Evolutionary conservation across 345 rosid genomes (phyloP).

Genomic region (Salix suchowensis): DNA sequence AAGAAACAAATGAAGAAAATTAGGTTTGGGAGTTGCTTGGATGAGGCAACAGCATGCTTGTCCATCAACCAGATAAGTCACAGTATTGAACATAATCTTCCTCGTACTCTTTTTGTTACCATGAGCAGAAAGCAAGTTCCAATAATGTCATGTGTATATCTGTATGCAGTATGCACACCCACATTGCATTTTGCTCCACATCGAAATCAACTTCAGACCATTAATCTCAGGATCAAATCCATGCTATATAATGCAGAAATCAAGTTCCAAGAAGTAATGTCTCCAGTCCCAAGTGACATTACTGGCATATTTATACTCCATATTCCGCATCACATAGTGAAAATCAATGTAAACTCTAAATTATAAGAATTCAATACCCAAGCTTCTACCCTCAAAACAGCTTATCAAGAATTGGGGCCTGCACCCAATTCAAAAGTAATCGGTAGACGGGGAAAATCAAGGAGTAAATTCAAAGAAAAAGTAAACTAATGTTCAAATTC

Average conservation of each 20-base stretch:
- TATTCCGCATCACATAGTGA: not conserved
- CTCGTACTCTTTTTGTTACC: not conserved
- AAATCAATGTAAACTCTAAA: not conserved
- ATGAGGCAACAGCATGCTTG: not conserved
- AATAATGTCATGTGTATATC: not conserved
- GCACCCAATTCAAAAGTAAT: not conserved
- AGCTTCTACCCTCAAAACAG: not conserved
- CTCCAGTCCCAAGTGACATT: not conserved
- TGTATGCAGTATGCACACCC: not conserved
- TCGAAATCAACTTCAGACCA: not conserved
- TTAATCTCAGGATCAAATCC: not conserved
- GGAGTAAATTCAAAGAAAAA: not conserved
- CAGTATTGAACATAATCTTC: not conserved
- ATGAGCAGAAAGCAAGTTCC: not conserved
- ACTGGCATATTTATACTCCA: not conserved
- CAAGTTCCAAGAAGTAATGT: not conserved
- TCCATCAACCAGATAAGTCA: not conserved
- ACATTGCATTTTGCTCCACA: not conserved
- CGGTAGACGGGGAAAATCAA: not conserved
- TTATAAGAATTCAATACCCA: not conserved
- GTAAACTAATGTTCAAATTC: not conserved
- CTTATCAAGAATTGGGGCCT: not conserved
- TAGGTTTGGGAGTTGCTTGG: not conserved
- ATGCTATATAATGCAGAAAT: not conserved
- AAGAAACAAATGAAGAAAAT: not conserved